A percentile compares a stretch with the other conserved stretches of the same genome.
phyloP scores from a whole-genome alignment of 2,329 filamentous ascomycete genomes.

The Microdochium paspali region DNA sequence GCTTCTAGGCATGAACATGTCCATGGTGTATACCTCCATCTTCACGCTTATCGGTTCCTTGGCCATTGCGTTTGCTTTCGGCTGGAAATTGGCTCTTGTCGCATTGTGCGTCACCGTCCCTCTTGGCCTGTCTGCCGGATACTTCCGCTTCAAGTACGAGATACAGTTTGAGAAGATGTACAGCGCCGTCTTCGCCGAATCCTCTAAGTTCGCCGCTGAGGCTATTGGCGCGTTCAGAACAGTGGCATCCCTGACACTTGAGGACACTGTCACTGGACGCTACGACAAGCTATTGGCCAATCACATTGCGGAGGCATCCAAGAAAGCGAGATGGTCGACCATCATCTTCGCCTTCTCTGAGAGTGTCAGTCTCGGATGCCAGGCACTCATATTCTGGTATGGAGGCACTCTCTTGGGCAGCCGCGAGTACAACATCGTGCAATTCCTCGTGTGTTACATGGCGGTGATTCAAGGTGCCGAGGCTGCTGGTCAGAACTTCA shows the following conservation, averaged over 20 bases:
- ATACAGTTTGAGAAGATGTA: slow-evolving; percentile 62
- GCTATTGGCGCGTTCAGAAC: slow-evolving; percentile 67
- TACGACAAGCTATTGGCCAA: slow-evolving; percentile 49
- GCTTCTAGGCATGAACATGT: slow-evolving; percentile 53
- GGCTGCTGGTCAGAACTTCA: slow-evolving; percentile 56
- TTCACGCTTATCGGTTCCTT: slow-evolving; percentile 58
- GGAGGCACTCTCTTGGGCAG: slow-evolving; percentile 48
- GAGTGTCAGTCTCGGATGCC: slow-evolving; percentile 51
- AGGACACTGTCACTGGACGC: slow-evolving; percentile 51
- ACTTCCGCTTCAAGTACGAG: slow-evolving; percentile 47
- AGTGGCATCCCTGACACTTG: slow-evolving; percentile 60
- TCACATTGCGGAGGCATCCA: slow-evolving; percentile 51
- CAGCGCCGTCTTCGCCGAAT: slow-evolving; percentile 57
- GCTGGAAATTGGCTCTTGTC: slow-evolving; percentile 69
- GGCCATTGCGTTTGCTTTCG: slow-evolving; percentile 59
- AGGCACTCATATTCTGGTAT: slow-evolving; percentile 60
- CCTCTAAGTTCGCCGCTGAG: slow-evolving; percentile 66
- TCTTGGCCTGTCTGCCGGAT: slow-evolving; percentile 35
- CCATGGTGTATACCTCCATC: slow-evolving; percentile 50
- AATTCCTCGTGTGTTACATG: slow-evolving; percentile 52
- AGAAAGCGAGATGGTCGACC: slow-evolving; percentile 51
- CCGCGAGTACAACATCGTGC: slow-evolving; percentile 34
- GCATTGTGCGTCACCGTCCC: slow-evolving; percentile 51
- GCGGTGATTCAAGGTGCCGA: slow-evolving; percentile 60
- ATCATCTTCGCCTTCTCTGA: slow-evolving; percentile 62